A percentile compares a stretch with the other conserved stretches of the same genome.
Conservation (phyloP, 2,329 filamentous ascomycete genomes). For the Colletotrichum gigasporum region DNA sequence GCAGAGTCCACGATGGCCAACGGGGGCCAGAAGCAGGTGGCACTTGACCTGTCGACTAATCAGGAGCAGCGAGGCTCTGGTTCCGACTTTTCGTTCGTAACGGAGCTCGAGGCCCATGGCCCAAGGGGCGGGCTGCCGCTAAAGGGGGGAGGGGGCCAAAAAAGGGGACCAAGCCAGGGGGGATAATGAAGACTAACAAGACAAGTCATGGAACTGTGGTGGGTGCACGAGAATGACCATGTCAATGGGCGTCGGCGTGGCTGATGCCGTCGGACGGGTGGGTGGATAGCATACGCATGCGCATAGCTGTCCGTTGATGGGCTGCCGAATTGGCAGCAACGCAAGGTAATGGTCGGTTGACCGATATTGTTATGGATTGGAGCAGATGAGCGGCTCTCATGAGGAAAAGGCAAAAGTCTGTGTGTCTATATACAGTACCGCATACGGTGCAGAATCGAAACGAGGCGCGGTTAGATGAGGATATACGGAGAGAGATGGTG, state of each 20-base stretch:
- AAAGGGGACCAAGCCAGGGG: conserved; percentile 7
- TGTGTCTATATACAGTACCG: too few relatives aligned
- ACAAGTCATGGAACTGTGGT: background rate
- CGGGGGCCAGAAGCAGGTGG: conserved; percentile 8
- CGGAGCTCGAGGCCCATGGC: background rate
- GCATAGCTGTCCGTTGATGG: too few relatives aligned
- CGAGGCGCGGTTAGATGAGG: too few relatives aligned
- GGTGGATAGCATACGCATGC: background rate
- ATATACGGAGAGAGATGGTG: too few relatives aligned
- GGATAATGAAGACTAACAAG: background rate
- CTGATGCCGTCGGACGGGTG: background rate
- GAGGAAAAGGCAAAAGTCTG: background rate
- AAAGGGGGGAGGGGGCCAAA: background rate
- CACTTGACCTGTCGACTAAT: conserved; percentile 6
- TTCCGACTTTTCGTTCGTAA: background rate
- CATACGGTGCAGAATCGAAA: too few relatives aligned
- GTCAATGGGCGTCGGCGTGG: too few relatives aligned
- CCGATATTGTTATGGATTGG: background rate
- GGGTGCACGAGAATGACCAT: too few relatives aligned
- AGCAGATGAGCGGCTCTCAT: background rate
- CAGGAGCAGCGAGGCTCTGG: background rate
- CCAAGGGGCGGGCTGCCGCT: background rate
- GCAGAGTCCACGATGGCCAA: conserved; percentile 6
- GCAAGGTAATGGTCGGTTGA: background rate
- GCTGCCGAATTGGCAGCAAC: background rate